These are phyloP conservation scores for Axilococcus clingmanii DNA, from an alignment of 139 green algal species.

Conservation along the genomic window DNA sequence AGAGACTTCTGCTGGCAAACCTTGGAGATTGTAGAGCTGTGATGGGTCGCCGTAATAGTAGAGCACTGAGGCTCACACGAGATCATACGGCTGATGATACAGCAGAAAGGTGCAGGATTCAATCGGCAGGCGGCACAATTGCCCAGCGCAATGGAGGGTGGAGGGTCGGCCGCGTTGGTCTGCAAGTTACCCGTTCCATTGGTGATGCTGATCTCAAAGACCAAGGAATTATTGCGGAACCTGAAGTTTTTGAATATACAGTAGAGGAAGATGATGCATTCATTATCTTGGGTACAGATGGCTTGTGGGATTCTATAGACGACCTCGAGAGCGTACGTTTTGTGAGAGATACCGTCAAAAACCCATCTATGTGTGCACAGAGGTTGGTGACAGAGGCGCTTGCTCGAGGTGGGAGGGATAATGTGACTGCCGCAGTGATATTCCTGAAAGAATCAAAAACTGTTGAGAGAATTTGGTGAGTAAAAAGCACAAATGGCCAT, in stretches of 20 bases:
- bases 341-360: slow-evolving; percentile 74
- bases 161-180: slow-evolving; percentile 56
- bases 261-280: slow-evolving; percentile 62
- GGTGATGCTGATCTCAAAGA: slow-evolving; percentile 79
- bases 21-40: slow-evolving; percentile 83
- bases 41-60: slow-evolving; percentile 43
- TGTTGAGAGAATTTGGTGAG: not conserved
- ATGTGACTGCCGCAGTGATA: slow-evolving; percentile 65
- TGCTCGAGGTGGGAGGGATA: slow-evolving; percentile 60
- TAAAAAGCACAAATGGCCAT: too few species aligned
- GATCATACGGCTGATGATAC: slow-evolving; percentile 70
- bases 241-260: slow-evolving; percentile 49
- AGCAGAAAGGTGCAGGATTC: slow-evolving; percentile 64
- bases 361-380: slow-evolving; percentile 62
- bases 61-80: slow-evolving; percentile 46
- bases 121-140: slow-evolving; percentile 39
- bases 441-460: not conserved
- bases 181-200: slow-evolving; percentile 67
- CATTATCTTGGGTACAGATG: slow-evolving; percentile 76
- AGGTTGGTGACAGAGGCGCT: slow-evolving; percentile 70
- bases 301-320: slow-evolving; percentile 75
- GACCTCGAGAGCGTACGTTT: slow-evolving; percentile 60
- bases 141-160: slow-evolving; percentile 37
- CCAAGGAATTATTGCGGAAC: slow-evolving; percentile 53
- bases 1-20: slow-evolving; percentile 61